A percentile compares a stretch with the other conserved stretches of the same genome.
Evolutionary conservation across 169 alveolate genomes (phyloP).

Genomic region (Cystoisospora suis): DNA sequence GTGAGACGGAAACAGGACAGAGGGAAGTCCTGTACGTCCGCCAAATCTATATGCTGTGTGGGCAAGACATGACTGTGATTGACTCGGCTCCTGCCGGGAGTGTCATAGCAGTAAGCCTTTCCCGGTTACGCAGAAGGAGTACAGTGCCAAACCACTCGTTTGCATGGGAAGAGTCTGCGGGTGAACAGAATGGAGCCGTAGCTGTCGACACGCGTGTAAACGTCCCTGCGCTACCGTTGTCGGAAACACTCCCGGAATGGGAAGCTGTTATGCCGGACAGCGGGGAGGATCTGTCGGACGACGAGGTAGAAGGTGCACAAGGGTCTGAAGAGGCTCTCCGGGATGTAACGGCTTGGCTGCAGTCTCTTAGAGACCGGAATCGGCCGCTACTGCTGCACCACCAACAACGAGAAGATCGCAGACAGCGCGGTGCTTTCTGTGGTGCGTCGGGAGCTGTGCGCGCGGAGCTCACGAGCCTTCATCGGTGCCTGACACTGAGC

Average conservation of each 20-base stretch:
- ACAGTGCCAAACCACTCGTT: not conserved
- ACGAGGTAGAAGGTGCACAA: not conserved
- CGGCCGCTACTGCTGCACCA: not conserved
- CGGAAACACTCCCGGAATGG: not conserved
- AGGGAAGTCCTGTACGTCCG: constrained; percentile 7
- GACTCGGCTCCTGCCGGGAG: constrained; percentile 35
- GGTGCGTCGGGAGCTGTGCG: not conserved
- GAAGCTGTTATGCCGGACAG: not conserved
- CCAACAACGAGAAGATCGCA: not conserved
- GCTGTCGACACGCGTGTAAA: not conserved
- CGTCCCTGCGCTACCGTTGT: no score
- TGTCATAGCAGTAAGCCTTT: constrained; percentile 30
- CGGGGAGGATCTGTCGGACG: not conserved
- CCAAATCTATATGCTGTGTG: constrained; percentile 4
- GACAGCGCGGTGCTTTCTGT: not conserved
- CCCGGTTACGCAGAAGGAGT: not conserved
- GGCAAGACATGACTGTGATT: constrained; percentile 21
- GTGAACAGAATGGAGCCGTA: no score
- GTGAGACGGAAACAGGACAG: not conserved
- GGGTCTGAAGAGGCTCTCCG: not conserved
- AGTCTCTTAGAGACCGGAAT: not conserved
- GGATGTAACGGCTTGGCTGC: constrained; percentile 38
- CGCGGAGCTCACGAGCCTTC: constrained; percentile 51
- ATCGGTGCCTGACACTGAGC: constrained; percentile 54
- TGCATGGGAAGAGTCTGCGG: not conserved